Evolutionary conservation across 1,284 basidiomycete species (phyloP).

Genomic region (Boletus smithii): DNA sequence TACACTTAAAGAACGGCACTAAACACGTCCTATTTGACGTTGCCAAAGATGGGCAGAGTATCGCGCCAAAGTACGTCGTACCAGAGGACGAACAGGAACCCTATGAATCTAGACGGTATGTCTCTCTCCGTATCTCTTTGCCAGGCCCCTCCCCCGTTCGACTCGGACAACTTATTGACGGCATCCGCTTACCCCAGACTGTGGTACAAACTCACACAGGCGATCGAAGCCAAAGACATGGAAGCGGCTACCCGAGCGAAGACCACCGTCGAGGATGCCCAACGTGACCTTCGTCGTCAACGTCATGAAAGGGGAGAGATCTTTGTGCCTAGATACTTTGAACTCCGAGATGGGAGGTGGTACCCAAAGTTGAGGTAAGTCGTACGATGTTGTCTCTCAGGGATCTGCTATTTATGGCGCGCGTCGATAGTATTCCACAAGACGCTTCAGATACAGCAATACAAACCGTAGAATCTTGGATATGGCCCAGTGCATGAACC

Average conservation of each 20-base stretch:
- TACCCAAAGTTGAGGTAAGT: conserved; percentile 73
- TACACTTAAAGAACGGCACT: conserved; percentile 50
- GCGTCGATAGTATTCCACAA: conserved; percentile 57
- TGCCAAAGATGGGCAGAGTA: conserved; percentile 63
- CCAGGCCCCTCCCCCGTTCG: too few relatives aligned
- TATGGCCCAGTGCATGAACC: conserved; percentile 44
- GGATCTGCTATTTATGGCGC: conserved; percentile 1
- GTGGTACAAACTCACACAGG: conserved; percentile 84
- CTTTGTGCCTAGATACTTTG: conserved; percentile 78
- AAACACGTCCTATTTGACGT: conserved; percentile 87
- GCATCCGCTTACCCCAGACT: conserved; percentile 45
- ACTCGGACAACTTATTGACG: background rate
- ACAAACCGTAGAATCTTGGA: conserved; percentile 56
- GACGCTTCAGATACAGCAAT: conserved; percentile 63
- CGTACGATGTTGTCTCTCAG: conserved; percentile 5
- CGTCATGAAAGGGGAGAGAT: conserved; percentile 74
- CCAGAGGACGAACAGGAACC: conserved; percentile 87
- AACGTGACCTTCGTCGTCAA: conserved; percentile 76
- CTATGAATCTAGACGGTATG: conserved; percentile 83
- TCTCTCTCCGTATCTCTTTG: conserved; percentile 4
- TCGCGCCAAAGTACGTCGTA: conserved; percentile 79
- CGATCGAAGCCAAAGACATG: conserved; percentile 88
- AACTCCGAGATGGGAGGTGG: conserved; percentile 74
- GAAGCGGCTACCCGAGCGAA: conserved; percentile 92
- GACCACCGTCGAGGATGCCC: conserved; percentile 87